Conservation (phyloP, 768 basidiomycete genomes). For the Tylopilus plumbeoviolaceoides region DNA sequence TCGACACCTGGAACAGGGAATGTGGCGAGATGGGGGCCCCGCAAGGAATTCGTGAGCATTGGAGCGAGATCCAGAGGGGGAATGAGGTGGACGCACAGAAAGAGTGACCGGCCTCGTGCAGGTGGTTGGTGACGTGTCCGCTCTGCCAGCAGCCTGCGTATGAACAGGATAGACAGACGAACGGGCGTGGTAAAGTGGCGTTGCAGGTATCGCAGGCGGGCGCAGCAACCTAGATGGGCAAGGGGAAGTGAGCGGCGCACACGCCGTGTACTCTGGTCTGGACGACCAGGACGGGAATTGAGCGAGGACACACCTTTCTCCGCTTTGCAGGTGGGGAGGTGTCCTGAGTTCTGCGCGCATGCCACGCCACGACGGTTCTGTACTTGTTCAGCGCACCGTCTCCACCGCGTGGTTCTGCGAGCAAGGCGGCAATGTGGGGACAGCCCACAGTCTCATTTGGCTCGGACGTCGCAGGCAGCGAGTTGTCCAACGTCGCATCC, state of each 20-base stretch:
- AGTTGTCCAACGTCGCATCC: slow-evolving; percentile 10
- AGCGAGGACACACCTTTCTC: slow-evolving; percentile 48
- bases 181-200: slow-evolving; percentile 54
- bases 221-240: slow-evolving; percentile 40
- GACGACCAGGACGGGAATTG: neutral
- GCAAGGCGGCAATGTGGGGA: slow-evolving; percentile 39
- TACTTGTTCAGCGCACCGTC: slow-evolving; percentile 44
- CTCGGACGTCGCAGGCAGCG: slow-evolving; percentile 12
- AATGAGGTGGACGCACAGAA: slow-evolving; percentile 52
- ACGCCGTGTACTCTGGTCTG: neutral
- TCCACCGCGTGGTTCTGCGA: slow-evolving; percentile 32
- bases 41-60: neutral
- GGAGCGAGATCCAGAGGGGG: neutral
- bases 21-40: neutral
- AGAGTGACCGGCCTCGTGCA: slow-evolving; percentile 51
- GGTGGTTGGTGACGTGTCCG: slow-evolving; percentile 55
- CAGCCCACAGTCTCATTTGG: slow-evolving; percentile 20
- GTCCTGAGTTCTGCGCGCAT: slow-evolving; percentile 43
- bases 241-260: neutral
- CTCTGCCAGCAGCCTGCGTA: slow-evolving; percentile 67
- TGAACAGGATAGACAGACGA: slow-evolving; percentile 69
- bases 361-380: slow-evolving; percentile 53
- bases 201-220: slow-evolving; percentile 65
- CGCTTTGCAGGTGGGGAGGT: slow-evolving; percentile 52
- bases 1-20: slow-evolving; percentile 56